A percentile compares a stretch with the other conserved stretches of the same genome.
phyloP scores from a whole-genome alignment of 2,329 filamentous ascomycete species.

The Tothia fuscella region DNA sequence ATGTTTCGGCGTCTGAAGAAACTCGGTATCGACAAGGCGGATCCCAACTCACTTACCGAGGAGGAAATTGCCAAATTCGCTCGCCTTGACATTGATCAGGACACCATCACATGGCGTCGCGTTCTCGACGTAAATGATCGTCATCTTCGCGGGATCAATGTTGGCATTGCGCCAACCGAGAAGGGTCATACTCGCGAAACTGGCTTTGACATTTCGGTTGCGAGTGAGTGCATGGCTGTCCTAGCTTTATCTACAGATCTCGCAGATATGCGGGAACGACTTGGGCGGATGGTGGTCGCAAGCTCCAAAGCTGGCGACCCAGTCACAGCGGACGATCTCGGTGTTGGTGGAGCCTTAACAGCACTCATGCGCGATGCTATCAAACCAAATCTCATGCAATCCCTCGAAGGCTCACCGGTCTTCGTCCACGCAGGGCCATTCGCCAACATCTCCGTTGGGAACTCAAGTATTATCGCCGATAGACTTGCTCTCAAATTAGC shows the following conservation, averaged over 20 bases:
- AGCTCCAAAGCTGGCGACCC: constrained; percentile 77
- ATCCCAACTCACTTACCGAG: constrained; percentile 78
- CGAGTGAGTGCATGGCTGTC: constrained; percentile 97
- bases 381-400: constrained; percentile 99
- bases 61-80: constrained; percentile 84
- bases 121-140: constrained; percentile 96
- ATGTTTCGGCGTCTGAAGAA: constrained; percentile 93
- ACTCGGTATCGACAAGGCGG: constrained; percentile 88
- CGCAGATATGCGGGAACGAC: constrained; percentile 78
- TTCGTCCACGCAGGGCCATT: constrained; percentile 97
- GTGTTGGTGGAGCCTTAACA: constrained; percentile 80
- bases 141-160: constrained; percentile 77
- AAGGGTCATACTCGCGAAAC: constrained; percentile 81
- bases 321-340: constrained; percentile 91
- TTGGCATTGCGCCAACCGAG: constrained; percentile 81
- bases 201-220: constrained; percentile 95
- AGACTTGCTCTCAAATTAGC: constrained; percentile 92
- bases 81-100: constrained; percentile 89
- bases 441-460: constrained; percentile 95
- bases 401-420: constrained; percentile 88
- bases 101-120: constrained; percentile 93
- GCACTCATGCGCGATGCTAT: constrained; percentile 97
- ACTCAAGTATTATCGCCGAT: constrained; percentile 89
- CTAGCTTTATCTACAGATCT: constrained; percentile 84
- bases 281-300: constrained; percentile 92